phyloP scores from a whole-genome alignment of 768 basidiomycete species.

The Tylopilus plumbeoviolaceoides region DNA sequence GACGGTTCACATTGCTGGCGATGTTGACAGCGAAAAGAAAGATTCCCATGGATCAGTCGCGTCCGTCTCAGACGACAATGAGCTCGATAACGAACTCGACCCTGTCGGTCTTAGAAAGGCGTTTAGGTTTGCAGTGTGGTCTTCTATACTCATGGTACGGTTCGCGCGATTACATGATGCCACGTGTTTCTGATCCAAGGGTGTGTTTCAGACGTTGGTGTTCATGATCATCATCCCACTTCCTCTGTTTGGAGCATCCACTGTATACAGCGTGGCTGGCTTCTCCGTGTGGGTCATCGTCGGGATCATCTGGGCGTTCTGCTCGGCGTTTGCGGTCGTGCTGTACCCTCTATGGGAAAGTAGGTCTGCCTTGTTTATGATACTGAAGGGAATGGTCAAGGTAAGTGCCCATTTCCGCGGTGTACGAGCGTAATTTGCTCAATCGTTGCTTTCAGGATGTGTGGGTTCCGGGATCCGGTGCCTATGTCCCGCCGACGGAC shows the following conservation, averaged over 20 bases:
- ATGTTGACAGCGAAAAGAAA: slow-evolving; percentile 38
- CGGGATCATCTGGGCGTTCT: slow-evolving; percentile 82
- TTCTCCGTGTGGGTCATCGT: slow-evolving; percentile 78
- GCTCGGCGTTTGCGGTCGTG: slow-evolving; percentile 70
- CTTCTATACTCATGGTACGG: slow-evolving; percentile 62
- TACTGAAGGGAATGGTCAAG: slow-evolving; percentile 60
- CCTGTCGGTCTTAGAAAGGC: slow-evolving; percentile 63
- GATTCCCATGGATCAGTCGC: slow-evolving; percentile 26
- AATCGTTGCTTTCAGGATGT: slow-evolving; percentile 34
- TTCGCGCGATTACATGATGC: neutral
- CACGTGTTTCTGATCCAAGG: neutral
- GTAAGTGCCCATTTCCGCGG: slow-evolving; percentile 29
- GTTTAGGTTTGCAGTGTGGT: slow-evolving; percentile 76
- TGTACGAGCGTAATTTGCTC: neutral
- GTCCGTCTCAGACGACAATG: slow-evolving; percentile 35
- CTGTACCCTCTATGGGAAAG: slow-evolving; percentile 88
- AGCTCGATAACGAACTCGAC: slow-evolving; percentile 58
- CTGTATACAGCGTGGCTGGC: slow-evolving; percentile 60
- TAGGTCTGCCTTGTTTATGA: slow-evolving; percentile 55
- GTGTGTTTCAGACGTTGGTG: slow-evolving; percentile 44
- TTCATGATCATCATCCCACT: slow-evolving; percentile 76
- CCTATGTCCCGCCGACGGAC: slow-evolving; percentile 23
- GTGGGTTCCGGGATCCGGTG: slow-evolving; percentile 39
- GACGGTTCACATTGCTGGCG: slow-evolving; percentile 13
- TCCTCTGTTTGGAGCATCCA: slow-evolving; percentile 80